Percentiles rank a stretch among this genome's conserved stretches.
Evolutionary conservation across 768 basidiomycete species (phyloP).

Genomic region (Leucosporidium creatinivorum): DNA sequence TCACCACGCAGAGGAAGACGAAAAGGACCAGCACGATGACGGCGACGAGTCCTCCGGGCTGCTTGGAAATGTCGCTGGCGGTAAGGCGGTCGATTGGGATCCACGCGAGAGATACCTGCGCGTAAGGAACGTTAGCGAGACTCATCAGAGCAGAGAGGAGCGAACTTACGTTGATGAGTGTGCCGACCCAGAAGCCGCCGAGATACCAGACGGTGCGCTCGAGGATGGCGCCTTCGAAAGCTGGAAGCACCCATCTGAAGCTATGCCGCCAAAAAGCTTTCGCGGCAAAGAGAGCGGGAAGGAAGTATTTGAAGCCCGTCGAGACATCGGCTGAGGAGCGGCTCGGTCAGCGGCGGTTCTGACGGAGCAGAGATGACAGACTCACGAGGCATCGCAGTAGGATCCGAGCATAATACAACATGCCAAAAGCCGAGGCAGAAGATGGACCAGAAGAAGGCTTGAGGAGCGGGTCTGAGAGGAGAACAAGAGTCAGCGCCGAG

Average conservation of each 20-base stretch:
- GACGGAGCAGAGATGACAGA: background rate
- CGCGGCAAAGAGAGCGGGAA: conserved; percentile 67
- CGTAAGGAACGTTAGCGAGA: background rate
- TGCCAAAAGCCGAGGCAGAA: conserved; percentile 62
- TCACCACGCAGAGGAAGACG: conserved; percentile 50
- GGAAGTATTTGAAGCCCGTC: conserved; percentile 65
- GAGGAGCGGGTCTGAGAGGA: conserved; percentile 52
- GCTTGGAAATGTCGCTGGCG: conserved; percentile 57
- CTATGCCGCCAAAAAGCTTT: conserved; percentile 73
- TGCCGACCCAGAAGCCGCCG: conserved; percentile 67
- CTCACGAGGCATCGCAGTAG: conserved; percentile 28
- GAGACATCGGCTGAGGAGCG: conserved; percentile 58
- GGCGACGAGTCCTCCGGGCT: conserved; percentile 49
- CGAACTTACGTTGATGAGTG: conserved; percentile 63
- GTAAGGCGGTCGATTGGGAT: conserved; percentile 74
- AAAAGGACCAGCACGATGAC: conserved; percentile 59
- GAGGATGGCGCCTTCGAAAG: conserved; percentile 59
- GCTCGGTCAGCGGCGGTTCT: background rate
- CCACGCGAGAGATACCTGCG: conserved; percentile 25
- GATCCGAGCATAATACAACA: conserved; percentile 68
- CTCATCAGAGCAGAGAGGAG: conserved; percentile 18
- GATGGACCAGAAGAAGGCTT: conserved; percentile 49
- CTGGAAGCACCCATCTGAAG: conserved; percentile 64
- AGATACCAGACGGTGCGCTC: conserved; percentile 70
- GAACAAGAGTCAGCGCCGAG: no score